Evolutionary conservation across 164 flowering plant species (phyloP), one percentile per base, ranked within the genome.

Genomic region (Saururus chinensis): DNA sequence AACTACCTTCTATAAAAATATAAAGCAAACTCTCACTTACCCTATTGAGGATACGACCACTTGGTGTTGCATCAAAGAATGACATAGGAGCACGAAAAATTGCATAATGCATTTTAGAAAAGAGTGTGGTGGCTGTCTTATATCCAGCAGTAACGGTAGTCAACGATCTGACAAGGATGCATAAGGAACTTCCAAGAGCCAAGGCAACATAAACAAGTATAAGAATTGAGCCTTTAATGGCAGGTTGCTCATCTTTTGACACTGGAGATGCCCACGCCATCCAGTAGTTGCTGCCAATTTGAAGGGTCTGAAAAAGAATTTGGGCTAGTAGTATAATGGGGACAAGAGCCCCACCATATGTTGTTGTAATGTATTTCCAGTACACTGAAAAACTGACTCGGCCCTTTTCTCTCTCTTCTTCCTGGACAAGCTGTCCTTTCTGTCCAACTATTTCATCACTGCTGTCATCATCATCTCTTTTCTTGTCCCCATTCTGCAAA

Each of bases 351-450:
- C 98, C 98, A 57, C 83, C 76, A 55, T 85, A 85, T 19, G 89
- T 85, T 12, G 81, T 72, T 40, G 84, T 84, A 37, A 93, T 68
- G 59, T 80, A 90, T 67, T 82, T 81, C 90, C 93, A 89, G 66
- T 93, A 93, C 16, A 93, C 96, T 22, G 71, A 65, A 40, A 84
- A 60, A 45, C 89, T 93, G 65, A 93, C 95, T 64, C 62, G 77
- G 0, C 98, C 98, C 75, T 85, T 88, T 81, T 88, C 95, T 69
- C 96, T 79, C 68, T 93, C 98, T 83, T 93, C 98, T 74, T 93
- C 96, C 74, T 88, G 84, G 56, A 89, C 83, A 64, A 92, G 72
- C 73, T 92, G 98, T 23, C 79, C 82, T 70, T 83, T 78, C 24
- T 64, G 66, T 59, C 53, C 81, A 6, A 23, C 75, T 41, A 26